Base-by-base conservation (phyloP, 2,329 filamentous ascomycete genomes). In the Cytospora leucostoma region DNA sequence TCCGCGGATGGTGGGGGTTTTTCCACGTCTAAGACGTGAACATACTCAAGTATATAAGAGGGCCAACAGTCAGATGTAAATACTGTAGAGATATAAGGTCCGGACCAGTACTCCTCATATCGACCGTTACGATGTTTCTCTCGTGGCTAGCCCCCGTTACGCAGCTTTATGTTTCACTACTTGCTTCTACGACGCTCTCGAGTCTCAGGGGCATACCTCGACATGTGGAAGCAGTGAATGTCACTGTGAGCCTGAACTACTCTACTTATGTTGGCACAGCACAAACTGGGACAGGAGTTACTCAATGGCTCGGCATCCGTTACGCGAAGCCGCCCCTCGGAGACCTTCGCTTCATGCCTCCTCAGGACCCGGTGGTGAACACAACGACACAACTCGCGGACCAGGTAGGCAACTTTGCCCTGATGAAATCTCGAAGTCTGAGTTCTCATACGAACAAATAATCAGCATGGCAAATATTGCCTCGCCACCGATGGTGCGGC, bases 261-360 rank as follows among this genome's bases (percentile, higher is more conserved):
- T 65, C 64, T 37, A 65, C 64, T 33, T 65, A 65, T 44, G 52
- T 63, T 11, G 64, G 64, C 57, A 64, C 64, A 11, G 64, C 49
- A 34, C 61, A 63, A 21, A n/a, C 50, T 8, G 57, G 38, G 27
- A 65, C 61, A 7, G 61, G 64, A 32, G 57, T 65, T 27, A 63
- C 64, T 2, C 47, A 65, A 40, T 65, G 64, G 89, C 80, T 91
- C 7, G 90, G 89, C 1, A 84, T 94, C 66, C 84, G 88, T 52
- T 94, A 85, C 76, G 90, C 89, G 4, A 87, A 88, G 4, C 80
- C 89, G 15, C 90, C 90, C 0, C 63, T 88, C 1, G 88, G 86
- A 1, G 69, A 82, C 7, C 72, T 90, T 66, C 82, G 91, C 19
- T 93, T 92, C 70, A 78, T 80, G 62, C 84, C 85, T 17, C 89